A percentile compares a stretch with the other conserved stretches of the same genome.
Conservation (phyloP, 1,284 basidiomycete species). For the Leccinum subrobustum region DNA sequence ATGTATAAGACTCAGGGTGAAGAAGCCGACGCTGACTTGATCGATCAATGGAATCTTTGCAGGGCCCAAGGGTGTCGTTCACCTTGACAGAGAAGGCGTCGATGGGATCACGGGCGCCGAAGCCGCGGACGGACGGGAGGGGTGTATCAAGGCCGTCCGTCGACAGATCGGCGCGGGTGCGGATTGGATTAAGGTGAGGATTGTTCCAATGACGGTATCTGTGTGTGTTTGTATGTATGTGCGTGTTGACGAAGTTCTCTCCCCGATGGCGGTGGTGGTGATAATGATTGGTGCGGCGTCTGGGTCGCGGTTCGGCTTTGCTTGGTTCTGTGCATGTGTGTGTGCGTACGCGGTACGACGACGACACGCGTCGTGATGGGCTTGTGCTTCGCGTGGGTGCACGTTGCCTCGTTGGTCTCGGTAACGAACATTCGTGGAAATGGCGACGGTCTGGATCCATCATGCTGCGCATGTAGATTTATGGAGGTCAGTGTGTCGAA, state of each 20-base stretch:
- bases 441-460: neutral
- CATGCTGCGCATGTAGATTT: constrained; percentile 39
- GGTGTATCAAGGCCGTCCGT: constrained; percentile 55
- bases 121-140: constrained; percentile 56
- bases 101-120: constrained; percentile 59
- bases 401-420: neutral
- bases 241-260: constrained; percentile 4
- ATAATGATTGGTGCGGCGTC: neutral
- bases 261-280: neutral
- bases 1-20: neutral
- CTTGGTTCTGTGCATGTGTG: neutral
- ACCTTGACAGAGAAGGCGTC: constrained; percentile 49
- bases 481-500: constrained; percentile 40
- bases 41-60: constrained; percentile 2
- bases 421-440: neutral
- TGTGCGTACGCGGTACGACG: neutral
- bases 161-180: constrained; percentile 67
- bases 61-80: constrained; percentile 56
- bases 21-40: neutral
- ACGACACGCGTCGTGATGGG: neutral
- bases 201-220: neutral
- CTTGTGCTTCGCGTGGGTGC: constrained; percentile 4
- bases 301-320: neutral
- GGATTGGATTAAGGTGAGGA: constrained; percentile 58
- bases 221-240: constrained; percentile 5